These are phyloP conservation scores for Sicyos baderoa DNA, from an alignment of 306 rosid genomes.

Conservation along the genomic window DNA sequence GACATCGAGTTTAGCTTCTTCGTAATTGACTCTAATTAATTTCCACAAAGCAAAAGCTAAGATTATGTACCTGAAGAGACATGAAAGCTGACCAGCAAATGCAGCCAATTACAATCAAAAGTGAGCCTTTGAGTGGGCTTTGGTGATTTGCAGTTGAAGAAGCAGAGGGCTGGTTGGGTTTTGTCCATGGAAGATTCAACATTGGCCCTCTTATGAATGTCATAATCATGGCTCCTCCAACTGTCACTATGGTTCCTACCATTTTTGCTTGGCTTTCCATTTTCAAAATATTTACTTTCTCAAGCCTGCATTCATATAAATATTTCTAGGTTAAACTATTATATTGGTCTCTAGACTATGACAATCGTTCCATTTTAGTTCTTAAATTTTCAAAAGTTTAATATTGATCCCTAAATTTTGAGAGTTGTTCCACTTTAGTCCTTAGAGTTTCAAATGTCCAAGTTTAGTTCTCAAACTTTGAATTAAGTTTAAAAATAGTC, in stretches of 20 bases:
- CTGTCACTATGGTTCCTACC: slow-evolving; percentile 24
- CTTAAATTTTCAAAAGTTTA: no score
- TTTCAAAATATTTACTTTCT: slow-evolving; percentile 34
- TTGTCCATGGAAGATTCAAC: slow-evolving; percentile 22
- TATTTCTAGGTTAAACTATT: no score
- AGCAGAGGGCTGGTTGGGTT: background rate
- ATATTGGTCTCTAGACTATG: no score
- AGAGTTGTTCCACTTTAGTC: no score
- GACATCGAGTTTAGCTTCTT: background rate
- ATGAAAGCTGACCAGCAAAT: slow-evolving; percentile 47
- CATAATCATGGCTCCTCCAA: slow-evolving; percentile 29
- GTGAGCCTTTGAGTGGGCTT: slow-evolving; percentile 31
- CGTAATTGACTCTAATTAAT: background rate
- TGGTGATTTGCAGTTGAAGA: slow-evolving; percentile 21
- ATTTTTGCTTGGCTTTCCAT: slow-evolving; percentile 35
- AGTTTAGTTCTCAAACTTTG: no score
- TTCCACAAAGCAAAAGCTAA: background rate
- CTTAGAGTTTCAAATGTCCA: no score
- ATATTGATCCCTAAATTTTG: no score
- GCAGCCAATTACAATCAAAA: slow-evolving; percentile 30
- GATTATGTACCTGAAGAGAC: slow-evolving; percentile 28
- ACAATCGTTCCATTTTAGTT: no score
- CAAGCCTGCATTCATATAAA: slow-evolving; percentile 31
- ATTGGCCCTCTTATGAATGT: slow-evolving; percentile 27
- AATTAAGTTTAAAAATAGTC: no score